Evolutionary conservation across 2,329 filamentous ascomycete species (phyloP).

Genomic region (Alternaria triticimaculans): DNA sequence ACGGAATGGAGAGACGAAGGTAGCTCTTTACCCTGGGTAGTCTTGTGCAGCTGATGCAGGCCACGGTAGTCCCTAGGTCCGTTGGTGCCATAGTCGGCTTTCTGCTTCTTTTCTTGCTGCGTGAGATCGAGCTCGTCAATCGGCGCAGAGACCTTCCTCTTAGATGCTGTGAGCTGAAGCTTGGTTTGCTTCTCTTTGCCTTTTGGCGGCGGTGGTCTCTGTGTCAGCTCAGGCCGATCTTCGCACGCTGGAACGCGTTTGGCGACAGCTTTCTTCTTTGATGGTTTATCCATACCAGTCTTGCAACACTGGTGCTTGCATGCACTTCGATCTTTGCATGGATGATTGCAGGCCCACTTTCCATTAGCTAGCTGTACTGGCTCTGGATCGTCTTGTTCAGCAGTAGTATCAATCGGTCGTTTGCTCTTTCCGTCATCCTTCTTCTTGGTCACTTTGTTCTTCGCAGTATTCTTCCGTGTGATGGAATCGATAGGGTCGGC

Average conservation of each 20-base stretch:
- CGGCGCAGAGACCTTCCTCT: slow-evolving; percentile 28
- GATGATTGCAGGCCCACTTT: slow-evolving; percentile 76
- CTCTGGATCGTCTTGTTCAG: slow-evolving; percentile 32
- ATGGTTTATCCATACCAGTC: slow-evolving; percentile 72
- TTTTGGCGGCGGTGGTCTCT: slow-evolving; percentile 5
- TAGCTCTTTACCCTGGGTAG: slow-evolving; percentile 26
- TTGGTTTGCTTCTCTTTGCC: slow-evolving; percentile 35
- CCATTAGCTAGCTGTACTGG: slow-evolving; percentile 69
- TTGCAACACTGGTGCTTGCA: slow-evolving; percentile 78
- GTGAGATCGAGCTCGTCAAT: slow-evolving; percentile 46
- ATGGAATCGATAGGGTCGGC: slow-evolving; percentile 35
- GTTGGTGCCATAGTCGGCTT: slow-evolving; percentile 17
- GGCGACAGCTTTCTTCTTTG: slow-evolving; percentile 49
- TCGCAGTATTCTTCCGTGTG: slow-evolving; percentile 28
- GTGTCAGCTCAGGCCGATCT: slow-evolving; percentile 4
- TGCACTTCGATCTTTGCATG: slow-evolving; percentile 65
- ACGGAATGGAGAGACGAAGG: slow-evolving; percentile 29
- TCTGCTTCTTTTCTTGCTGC: slow-evolving; percentile 38
- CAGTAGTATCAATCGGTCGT: neutral
- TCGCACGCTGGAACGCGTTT: slow-evolving; percentile 29
- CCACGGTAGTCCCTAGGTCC: slow-evolving; percentile 27
- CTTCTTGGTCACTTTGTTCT: slow-evolving; percentile 18
- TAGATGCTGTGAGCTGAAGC: slow-evolving; percentile 33
- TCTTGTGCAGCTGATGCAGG: slow-evolving; percentile 37
- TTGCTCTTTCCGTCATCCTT: slow-evolving; percentile 5